Conservation (phyloP, 202 grass and related monocot species). For the Panicum hallii region DNA sequence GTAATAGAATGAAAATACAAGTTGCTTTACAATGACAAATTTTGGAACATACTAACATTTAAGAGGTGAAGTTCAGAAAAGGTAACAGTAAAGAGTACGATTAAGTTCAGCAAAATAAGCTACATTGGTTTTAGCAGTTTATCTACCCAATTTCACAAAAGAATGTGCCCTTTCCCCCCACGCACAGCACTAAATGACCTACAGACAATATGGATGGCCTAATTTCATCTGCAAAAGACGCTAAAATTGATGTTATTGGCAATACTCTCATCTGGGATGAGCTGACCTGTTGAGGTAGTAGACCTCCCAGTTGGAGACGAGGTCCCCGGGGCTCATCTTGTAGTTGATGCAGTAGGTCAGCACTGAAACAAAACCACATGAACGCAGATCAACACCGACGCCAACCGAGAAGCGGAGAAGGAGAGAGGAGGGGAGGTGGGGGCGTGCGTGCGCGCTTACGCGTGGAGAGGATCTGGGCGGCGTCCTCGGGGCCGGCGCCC, state of each 20-base stretch:
- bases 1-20: conserved; percentile 4
- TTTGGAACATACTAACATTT: background rate
- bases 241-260: background rate
- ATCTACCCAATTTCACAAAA: background rate
- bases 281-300: conserved; percentile 89
- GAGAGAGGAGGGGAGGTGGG: background rate
- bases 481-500: conserved; percentile 45
- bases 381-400: background rate
- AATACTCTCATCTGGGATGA: background rate
- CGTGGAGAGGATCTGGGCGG: conserved; percentile 72
- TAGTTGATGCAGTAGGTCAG: conserved; percentile 97
- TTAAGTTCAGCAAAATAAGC: conserved; percentile 4
- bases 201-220: background rate
- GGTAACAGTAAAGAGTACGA: background rate
- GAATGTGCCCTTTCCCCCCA: background rate
- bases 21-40: background rate
- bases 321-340: conserved; percentile 80
- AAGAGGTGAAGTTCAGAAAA: background rate
- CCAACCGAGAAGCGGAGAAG: background rate
- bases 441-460: conserved; percentile 46
- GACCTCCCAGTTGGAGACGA: conserved; percentile 90
- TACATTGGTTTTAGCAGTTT: background rate
- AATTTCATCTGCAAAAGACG: conserved; percentile 30
- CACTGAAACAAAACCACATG: conserved; percentile 50
- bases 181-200: background rate